A percentile compares a stretch with the other conserved stretches of the same genome.
Evolutionary conservation across 345 rosid genomes (phyloP).

Genomic region (Brassica cretica): DNA sequence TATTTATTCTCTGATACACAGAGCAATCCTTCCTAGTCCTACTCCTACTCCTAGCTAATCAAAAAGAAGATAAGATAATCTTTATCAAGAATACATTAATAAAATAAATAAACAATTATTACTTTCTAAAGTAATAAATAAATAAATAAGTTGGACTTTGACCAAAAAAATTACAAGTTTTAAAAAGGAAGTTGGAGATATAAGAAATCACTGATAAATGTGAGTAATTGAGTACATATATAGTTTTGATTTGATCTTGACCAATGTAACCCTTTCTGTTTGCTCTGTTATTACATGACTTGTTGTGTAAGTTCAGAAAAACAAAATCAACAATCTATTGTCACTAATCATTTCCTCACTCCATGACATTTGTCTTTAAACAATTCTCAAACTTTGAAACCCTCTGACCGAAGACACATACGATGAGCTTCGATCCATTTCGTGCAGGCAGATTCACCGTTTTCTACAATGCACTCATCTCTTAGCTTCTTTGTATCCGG

Average conservation of each 20-base stretch:
- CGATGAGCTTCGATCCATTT: slow-evolving; percentile 95
- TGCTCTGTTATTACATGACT: slow-evolving; percentile 20
- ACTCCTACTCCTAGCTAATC: neutral
- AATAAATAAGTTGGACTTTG: neutral
- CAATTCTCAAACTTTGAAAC: slow-evolving; percentile 63
- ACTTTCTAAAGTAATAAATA: neutral
- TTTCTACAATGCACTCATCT: slow-evolving; percentile 85
- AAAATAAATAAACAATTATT: neutral
- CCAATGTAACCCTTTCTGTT: neutral
- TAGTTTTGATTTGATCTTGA: neutral
- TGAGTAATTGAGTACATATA: too few relatives aligned
- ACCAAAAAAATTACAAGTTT: neutral
- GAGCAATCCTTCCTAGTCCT: neutral
- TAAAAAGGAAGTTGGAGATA: neutral
- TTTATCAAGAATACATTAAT: neutral
- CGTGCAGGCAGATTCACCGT: slow-evolving; percentile 77
- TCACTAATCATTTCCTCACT: neutral
- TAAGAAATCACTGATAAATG: neutral
- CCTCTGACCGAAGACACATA: slow-evolving; percentile 77
- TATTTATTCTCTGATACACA: neutral
- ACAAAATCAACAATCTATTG: slow-evolving; percentile 23
- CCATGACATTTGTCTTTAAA: neutral
- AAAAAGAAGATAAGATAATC: neutral
- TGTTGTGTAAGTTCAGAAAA: slow-evolving; percentile 1
- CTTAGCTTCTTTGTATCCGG: slow-evolving; percentile 87